These are phyloP conservation scores for Colletotrichum falcatum DNA, from an alignment of 2,329 filamentous ascomycete genomes.

Conservation along the genomic window DNA sequence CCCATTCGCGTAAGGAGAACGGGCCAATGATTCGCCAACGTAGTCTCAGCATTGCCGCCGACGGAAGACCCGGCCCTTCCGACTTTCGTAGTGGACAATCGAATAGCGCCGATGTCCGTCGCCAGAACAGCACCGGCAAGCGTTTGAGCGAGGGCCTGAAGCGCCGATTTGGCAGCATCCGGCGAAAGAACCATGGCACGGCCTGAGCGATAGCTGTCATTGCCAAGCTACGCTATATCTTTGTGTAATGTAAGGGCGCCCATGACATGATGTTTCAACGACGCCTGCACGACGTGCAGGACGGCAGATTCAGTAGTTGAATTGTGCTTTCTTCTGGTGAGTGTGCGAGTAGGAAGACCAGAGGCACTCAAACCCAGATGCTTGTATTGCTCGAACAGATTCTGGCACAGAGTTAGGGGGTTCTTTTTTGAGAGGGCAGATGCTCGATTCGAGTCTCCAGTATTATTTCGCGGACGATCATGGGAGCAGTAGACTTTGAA, in stretches of 20 bases:
- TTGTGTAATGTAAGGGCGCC: not conserved
- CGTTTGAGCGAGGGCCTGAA: conserved; percentile 64
- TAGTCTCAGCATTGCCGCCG: conserved; percentile 57
- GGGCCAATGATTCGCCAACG: conserved; percentile 53
- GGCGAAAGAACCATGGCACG: conserved; percentile 54
- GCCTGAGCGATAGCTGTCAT: conserved; percentile 3
- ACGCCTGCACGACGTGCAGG: not conserved
- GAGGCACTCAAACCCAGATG: not conserved
- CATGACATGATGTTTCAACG: conserved; percentile 10
- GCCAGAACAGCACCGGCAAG: conserved; percentile 58
- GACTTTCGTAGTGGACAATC: conserved; percentile 42
- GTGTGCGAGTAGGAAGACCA: conserved; percentile 18
- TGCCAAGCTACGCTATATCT: not conserved
- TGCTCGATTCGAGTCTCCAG: not conserved
- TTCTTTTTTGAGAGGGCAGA: not conserved
- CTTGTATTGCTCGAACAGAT: not conserved
- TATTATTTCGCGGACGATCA: not conserved
- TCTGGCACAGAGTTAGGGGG: not conserved
- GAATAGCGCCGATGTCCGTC: conserved; percentile 47
- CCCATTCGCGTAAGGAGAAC: conserved; percentile 43
- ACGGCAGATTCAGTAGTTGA: not conserved
- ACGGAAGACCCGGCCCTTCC: conserved; percentile 43
- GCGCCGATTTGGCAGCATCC: conserved; percentile 65
- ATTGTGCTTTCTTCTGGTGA: not conserved
- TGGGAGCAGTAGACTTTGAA: not conserved